Percentiles rank a stretch among this genome's conserved stretches.
Conservation (phyloP, 2,329 filamentous ascomycete genomes). For the Apiospora arundinis region DNA sequence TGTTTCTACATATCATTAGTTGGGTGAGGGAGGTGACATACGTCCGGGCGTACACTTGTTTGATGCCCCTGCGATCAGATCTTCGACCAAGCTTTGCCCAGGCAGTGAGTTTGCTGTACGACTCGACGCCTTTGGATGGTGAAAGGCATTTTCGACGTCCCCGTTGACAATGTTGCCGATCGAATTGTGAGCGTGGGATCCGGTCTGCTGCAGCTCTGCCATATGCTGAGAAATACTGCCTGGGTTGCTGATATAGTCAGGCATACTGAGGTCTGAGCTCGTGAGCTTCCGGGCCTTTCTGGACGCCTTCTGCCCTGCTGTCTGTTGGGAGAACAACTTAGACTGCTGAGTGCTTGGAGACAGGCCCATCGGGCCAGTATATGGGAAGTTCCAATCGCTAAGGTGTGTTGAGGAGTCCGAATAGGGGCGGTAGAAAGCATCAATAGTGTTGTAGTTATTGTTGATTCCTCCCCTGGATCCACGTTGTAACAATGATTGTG, state of each 20-base stretch:
- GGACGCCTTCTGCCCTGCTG: constrained; percentile 28
- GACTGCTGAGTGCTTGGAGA: constrained; percentile 28
- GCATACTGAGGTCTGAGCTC: constrained; percentile 50
- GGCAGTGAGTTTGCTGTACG: constrained; percentile 10
- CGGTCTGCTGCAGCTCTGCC: constrained; percentile 36
- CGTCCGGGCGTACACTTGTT: neutral
- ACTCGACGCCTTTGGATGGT: neutral
- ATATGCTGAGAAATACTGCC: constrained; percentile 29
- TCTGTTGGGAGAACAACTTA: constrained; percentile 29
- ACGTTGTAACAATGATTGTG: constrained; percentile 37
- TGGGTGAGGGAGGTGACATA: neutral
- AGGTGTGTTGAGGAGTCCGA: constrained; percentile 38
- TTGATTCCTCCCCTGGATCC: constrained; percentile 26
- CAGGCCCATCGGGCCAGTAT: constrained; percentile 31
- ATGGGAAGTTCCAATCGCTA: constrained; percentile 27
- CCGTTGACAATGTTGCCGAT: neutral
- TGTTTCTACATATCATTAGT: neutral
- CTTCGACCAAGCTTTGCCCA: constrained; percentile 6
- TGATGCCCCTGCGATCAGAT: constrained; percentile 8
- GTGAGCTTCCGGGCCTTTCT: constrained; percentile 37
- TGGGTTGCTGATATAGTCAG: constrained; percentile 43
- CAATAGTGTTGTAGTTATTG: constrained; percentile 31
- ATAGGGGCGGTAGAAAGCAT: constrained; percentile 36
- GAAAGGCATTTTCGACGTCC: neutral
- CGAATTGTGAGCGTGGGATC: constrained; percentile 21